Conservation (phyloP, 169 alveolate species). For the Plasmodium cynomolgi region DNA sequence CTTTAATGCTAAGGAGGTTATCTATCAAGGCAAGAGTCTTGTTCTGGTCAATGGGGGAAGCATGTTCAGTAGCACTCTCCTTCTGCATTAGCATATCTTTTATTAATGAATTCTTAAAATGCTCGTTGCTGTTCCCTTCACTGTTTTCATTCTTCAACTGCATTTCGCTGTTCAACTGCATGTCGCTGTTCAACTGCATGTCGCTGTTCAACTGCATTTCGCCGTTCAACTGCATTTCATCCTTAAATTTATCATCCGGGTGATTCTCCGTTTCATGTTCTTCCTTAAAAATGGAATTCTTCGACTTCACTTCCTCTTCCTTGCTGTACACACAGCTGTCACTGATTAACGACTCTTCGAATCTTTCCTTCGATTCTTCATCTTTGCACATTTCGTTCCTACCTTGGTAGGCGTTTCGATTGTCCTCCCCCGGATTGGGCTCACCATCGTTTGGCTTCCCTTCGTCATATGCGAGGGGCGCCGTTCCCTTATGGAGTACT, state of each 20-base stretch:
- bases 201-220: background rate
- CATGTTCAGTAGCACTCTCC: background rate
- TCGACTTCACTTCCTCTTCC: constrained; percentile 8
- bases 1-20: constrained; percentile 19
- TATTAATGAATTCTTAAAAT: constrained; percentile 20
- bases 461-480: background rate
- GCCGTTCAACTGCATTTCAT: background rate
- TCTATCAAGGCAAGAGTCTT: constrained; percentile 12
- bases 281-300: background rate
- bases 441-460: background rate
- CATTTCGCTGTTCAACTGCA: background rate
- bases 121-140: background rate
- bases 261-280: constrained; percentile 19
- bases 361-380: constrained; percentile 23
- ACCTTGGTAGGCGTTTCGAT: background rate
- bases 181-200: background rate
- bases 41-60: constrained; percentile 16
- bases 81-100: constrained; percentile 24
- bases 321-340: constrained; percentile 1
- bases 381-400: background rate
- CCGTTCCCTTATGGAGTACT: background rate
- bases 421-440: background rate
- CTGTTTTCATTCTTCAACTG: background rate
- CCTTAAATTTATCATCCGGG: constrained; percentile 2
- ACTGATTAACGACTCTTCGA: constrained; percentile 1